phyloP scores from a whole-genome alignment of 176 grass and related monocot species.

The Saccharum officinarum region DNA sequence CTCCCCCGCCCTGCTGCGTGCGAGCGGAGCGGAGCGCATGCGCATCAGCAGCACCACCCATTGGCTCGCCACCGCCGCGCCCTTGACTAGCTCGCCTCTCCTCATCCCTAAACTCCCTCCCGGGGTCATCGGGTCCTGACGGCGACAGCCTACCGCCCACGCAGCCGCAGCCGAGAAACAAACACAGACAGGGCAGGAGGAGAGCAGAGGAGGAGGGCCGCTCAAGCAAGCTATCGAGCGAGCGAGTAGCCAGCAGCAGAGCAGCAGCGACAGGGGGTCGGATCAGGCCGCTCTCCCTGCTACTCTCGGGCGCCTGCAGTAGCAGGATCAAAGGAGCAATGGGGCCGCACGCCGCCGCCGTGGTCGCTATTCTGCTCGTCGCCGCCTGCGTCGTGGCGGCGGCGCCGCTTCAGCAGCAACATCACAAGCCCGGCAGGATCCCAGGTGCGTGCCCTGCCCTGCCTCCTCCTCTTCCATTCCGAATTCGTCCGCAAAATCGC shows the following conservation, averaged over 20 bases:
- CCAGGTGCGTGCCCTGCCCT: conserved; percentile 34
- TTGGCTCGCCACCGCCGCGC: background rate
- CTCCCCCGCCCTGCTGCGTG: background rate
- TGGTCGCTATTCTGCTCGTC: conserved; percentile 19
- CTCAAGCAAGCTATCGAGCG: background rate
- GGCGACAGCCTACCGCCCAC: background rate
- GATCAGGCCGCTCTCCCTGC: background rate
- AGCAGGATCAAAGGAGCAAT: conserved; percentile 12
- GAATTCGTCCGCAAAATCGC: background rate
- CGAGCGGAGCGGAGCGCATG: background rate
- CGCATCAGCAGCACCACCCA: background rate
- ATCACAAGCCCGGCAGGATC: conserved; percentile 26
- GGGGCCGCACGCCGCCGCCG: conserved; percentile 9
- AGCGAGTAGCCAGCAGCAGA: background rate
- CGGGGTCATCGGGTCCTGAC: background rate
- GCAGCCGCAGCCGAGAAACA: background rate
- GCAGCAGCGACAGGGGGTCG: background rate
- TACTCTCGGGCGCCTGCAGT: background rate
- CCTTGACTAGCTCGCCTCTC: background rate
- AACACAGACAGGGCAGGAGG: background rate
- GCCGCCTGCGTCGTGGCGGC: conserved; percentile 21
- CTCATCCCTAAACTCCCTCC: background rate
- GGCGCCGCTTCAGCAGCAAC: background rate
- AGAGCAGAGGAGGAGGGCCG: background rate
- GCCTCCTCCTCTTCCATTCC: background rate